A percentile compares a stretch with the other conserved stretches of the same genome.
Conservation (phyloP, 140 eudicot genomes). For the Bidens hawaiensis region DNA sequence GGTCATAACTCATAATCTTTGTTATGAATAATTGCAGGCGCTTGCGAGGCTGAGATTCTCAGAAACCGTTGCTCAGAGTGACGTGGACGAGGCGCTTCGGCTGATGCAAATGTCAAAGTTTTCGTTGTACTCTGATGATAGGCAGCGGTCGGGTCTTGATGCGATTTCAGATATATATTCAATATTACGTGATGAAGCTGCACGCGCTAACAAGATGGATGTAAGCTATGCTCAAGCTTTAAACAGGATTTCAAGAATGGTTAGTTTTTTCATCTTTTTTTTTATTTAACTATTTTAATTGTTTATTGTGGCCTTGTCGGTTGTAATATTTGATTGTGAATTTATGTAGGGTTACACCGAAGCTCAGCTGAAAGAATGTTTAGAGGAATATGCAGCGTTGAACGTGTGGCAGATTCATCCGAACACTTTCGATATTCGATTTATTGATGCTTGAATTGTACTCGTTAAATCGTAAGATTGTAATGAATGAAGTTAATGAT, state of each 20-base stretch:
- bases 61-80: constrained; percentile 81
- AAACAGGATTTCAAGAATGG: constrained; percentile 99
- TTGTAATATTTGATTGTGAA: background rate
- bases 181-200: constrained; percentile 92
- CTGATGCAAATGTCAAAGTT: constrained; percentile 97
- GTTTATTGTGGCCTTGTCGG: background rate
- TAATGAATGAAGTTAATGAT: background rate
- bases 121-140: constrained; percentile 93
- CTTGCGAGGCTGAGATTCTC: constrained; percentile 91
- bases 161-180: constrained; percentile 98
- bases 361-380: constrained; percentile 94
- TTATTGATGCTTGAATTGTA: constrained; percentile 58
- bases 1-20: background rate
- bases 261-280: constrained; percentile 32
- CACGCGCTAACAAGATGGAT: constrained; percentile 81
- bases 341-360: constrained; percentile 82
- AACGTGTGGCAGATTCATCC: constrained; percentile 99
- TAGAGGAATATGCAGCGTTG: constrained; percentile 96
- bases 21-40: constrained; percentile 43
- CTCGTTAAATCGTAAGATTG: background rate
- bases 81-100: constrained; percentile 95
- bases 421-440: constrained; percentile 85
- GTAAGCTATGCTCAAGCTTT: constrained; percentile 92
- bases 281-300: no score
- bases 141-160: constrained; percentile 89